Base-by-base conservation (phyloP, 495 filamentous ascomycete genomes). In the Oleoguttula mirabilis region DNA sequence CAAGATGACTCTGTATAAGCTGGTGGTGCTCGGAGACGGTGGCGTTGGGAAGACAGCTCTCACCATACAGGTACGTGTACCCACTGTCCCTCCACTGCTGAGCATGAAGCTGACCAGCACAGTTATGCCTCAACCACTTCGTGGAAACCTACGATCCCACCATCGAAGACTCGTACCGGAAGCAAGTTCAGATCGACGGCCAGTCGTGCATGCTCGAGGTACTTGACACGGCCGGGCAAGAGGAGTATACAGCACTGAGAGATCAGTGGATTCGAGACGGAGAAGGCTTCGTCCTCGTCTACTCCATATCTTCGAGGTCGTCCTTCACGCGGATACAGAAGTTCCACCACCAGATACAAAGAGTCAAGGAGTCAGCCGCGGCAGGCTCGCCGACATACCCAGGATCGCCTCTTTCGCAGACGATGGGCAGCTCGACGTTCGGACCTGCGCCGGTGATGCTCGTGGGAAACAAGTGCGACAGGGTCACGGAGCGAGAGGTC, bases 201-300 rank as follows among this genome's bases (percentile, higher is more conserved):
- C 85, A 92, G 58, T 82, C 90, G 16, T 95, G 90, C 68, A 96
- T 98, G 90, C 74, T 96, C 54, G 90, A 98, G 66, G 88, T 96
- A 27, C 73, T 98, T 45, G 90, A 98, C 67, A 98, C 92, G 22
- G 90, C 90, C 23, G 90, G 90, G n/a, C 92, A 98, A 64, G 90
- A 98, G 66, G 90, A 98, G 65, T 98, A 98, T 62, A 96, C 88
- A 40, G 90, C 92, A 27, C 69, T 96, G 55, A 73, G 90, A 52
- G 90, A 98, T 60, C 90, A 96, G 66, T 96, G 90, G 90, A 96
- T 96, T 55, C 75, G 92, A 28, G 88, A 96, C 58, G 90, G 90
- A 23, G 92, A 98, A 60, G 90, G 92, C 1, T 96, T 98, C 59
- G 82, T 98, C 5, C 71, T 98, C 39, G 92, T 98, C 32, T 96